A percentile compares a stretch with the other conserved stretches of the same genome.
Evolutionary conservation across 306 rosid species (phyloP).

Genomic region (Senna tora): DNA sequence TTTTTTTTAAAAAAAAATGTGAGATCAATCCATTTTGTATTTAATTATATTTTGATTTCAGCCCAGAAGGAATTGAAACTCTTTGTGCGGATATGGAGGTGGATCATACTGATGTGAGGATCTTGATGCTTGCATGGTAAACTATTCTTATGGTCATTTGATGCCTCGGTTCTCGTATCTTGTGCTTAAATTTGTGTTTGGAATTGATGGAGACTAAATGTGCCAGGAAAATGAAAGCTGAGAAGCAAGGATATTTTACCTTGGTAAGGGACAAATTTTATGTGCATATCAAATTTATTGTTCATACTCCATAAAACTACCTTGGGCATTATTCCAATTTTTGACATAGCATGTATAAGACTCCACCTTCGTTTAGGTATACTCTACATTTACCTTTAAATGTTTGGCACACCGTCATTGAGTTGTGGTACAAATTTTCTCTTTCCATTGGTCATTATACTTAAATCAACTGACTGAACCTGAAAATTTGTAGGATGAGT

Average conservation of each 20-base stretch:
- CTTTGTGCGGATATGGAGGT: conserved; percentile 95
- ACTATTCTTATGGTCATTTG: conserved; percentile 36
- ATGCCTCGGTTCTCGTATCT: conserved; percentile 31
- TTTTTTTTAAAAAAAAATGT: conserved; percentile 20
- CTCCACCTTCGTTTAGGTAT: neutral
- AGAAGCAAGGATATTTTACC: conserved; percentile 94
- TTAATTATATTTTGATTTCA: conserved; percentile 51
- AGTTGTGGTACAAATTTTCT: conserved; percentile 18
- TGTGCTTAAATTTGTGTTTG: conserved; percentile 34
- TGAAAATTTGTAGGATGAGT: conserved; percentile 73
- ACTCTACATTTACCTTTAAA: neutral
- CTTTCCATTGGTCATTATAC: conserved; percentile 22
- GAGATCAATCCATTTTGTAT: neutral
- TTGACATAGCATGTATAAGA: neutral
- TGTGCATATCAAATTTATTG: conserved; percentile 31
- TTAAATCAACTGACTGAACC: conserved; percentile 34
- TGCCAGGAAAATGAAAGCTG: conserved; percentile 95
- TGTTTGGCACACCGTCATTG: conserved; percentile 20
- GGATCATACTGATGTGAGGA: conserved; percentile 88
- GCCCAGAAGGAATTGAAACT: conserved; percentile 95
- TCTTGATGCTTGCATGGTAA: conserved; percentile 99
- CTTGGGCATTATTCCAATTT: conserved; percentile 15
- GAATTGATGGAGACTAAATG: conserved; percentile 47
- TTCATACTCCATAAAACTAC: conserved; percentile 27
- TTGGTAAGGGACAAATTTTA: conserved; percentile 58